Base-by-base conservation (phyloP, 2,329 filamentous ascomycete genomes). In the Thermoascus crustaceus region DNA sequence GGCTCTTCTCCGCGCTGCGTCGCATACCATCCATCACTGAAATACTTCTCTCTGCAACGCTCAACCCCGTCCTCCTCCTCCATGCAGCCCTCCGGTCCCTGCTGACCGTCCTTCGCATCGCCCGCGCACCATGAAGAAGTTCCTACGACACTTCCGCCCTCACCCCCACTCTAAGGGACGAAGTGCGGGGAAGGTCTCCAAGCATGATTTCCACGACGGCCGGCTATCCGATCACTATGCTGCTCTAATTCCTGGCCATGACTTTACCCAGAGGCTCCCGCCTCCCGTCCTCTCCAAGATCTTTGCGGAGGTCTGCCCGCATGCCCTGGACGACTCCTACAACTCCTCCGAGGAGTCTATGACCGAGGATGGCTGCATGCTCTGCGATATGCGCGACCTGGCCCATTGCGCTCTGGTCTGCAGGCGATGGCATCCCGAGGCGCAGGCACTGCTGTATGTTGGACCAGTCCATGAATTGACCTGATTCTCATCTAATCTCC, bases 351-450 rank as follows among this genome's bases (percentile, higher is more conserved):
- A 96, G 66, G 75, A 84, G 51, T 85, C 82, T 40, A 78, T 82
- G 46, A 73, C 78, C 32, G 81, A 82, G 47, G 80, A 86, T 64
- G 79, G 78, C 38, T 96, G 89, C 66, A 89, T 91, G 83, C 78
- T 94, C 47, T 96, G 89, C 66, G 86, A 94, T 64, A 73, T 91
- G 68, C 80, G 88, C 47, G 87, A 95, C 60, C 74, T 95, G 37
- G 78, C 86, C 34, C 79, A 85, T 58, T 89, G 85, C 57, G 77
- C 79, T 24, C 71, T 76, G 55, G 84, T 85, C 33, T 85, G 77
- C 58, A 77, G 76, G 50, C 71, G 71, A 50, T 96, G 88, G 88
- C 71, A 71, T 46, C 53, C 61, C 17, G 61, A 69, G n/a, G 75
- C 73, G 22, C 70, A 72, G 43, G 58, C 64, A 19, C 49, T 77